These are phyloP conservation scores for Mycena capillaripes DNA, from an alignment of 768 basidiomycete species.

Conservation along the genomic window DNA sequence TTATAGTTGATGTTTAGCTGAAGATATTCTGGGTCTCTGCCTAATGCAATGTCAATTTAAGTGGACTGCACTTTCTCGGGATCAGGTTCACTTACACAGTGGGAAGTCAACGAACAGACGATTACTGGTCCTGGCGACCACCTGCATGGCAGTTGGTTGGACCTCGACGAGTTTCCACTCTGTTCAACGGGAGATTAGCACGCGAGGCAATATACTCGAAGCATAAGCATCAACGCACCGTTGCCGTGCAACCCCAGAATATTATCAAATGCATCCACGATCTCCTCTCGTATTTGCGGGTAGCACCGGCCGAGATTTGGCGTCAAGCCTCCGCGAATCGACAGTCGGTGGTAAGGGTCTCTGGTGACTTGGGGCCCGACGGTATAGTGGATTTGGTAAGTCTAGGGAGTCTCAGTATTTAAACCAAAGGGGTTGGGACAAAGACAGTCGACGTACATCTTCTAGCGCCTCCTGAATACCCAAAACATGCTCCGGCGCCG, in stretches of 20 bases:
- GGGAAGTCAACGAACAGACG: conserved; percentile 62
- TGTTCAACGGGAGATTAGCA: too few relatives aligned
- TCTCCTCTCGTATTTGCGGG: neutral
- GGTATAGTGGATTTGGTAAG: neutral
- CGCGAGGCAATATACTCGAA: too few relatives aligned
- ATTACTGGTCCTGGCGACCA: conserved; percentile 55
- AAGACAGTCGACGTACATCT: neutral
- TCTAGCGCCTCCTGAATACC: neutral
- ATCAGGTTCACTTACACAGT: conserved; percentile 49
- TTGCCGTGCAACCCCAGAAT: neutral
- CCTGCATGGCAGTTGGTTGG: conserved; percentile 45
- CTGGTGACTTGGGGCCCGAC: neutral
- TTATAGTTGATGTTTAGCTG: conserved; percentile 52
- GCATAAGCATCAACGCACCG: too few relatives aligned
- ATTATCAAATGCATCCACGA: neutral
- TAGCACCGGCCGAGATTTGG: neutral
- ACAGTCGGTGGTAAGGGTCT: neutral
- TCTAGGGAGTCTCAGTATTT: neutral
- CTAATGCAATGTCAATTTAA: conserved; percentile 42
- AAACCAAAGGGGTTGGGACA: too few relatives aligned
- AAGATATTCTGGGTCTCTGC: conserved; percentile 56
- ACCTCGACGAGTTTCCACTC: conserved; percentile 53
- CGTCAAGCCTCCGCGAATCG: neutral
- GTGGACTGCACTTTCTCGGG: neutral
- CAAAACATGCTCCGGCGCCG: neutral